phyloP scores from a whole-genome alignment of 1,284 basidiomycete genomes.

The Hypsizygus ulmarius region DNA sequence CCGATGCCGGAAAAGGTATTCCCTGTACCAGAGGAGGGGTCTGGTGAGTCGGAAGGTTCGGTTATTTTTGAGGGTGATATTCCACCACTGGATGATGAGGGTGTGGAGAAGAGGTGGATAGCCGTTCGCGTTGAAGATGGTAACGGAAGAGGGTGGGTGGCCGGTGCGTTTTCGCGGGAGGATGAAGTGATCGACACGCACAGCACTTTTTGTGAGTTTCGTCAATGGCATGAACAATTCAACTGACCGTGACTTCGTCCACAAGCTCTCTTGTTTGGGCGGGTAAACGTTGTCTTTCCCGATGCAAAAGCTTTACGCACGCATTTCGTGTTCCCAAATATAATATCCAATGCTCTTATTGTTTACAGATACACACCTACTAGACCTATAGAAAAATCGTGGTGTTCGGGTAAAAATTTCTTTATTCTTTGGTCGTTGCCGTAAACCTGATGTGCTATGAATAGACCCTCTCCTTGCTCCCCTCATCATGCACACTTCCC shows the following conservation, averaged over 20 bases:
- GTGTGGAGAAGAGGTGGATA: slow-evolving; percentile 38
- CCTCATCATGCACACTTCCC: slow-evolving; percentile 56
- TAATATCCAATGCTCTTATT: slow-evolving; percentile 58
- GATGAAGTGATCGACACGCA: slow-evolving; percentile 32
- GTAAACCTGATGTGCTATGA: slow-evolving; percentile 13
- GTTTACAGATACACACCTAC: slow-evolving; percentile 55
- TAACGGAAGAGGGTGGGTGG: slow-evolving; percentile 63
- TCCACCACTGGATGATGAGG: slow-evolving; percentile 17
- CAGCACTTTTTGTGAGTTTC: slow-evolving; percentile 41
- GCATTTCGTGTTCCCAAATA: slow-evolving; percentile 42
- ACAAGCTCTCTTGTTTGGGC: slow-evolving; percentile 38
- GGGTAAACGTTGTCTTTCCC: slow-evolving; percentile 30
- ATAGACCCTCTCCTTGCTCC: slow-evolving; percentile 52
- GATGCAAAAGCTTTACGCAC: slow-evolving; percentile 30
- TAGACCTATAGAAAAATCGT: slow-evolving; percentile 12
- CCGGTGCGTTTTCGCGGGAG: slow-evolving; percentile 45
- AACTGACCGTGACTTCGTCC: slow-evolving; percentile 19
- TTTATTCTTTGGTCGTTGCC: background rate
- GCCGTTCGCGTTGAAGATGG: slow-evolving; percentile 51
- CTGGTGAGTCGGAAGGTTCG: slow-evolving; percentile 71
- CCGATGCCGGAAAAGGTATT: slow-evolving; percentile 51
- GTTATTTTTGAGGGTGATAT: slow-evolving; percentile 58
- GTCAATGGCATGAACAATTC: slow-evolving; percentile 11
- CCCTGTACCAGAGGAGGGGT: slow-evolving; percentile 62
- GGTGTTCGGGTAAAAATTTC: slow-evolving; percentile 30